Conservation (phyloP, 1,139 yeast genomes). For the Wickerhamomyces sp. region DNA sequence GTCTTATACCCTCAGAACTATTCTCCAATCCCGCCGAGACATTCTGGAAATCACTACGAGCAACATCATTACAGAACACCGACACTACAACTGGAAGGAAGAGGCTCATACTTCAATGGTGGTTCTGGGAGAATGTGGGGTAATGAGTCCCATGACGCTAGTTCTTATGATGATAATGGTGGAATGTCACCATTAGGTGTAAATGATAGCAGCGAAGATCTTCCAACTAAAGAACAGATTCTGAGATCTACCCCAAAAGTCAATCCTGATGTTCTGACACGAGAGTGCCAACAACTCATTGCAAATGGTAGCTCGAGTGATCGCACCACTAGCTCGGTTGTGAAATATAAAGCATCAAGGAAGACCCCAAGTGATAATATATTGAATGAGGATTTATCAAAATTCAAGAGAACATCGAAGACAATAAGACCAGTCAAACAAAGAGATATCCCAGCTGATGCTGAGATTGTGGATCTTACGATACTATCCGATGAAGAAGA, state of each 20-base stretch:
- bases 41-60: too few relatives aligned
- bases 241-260: not conserved
- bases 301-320: not conserved
- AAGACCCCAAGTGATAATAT: not conserved
- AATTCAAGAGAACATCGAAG: not conserved
- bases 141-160: not conserved
- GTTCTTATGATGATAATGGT: not conserved
- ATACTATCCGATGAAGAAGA: not conserved
- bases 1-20: too few relatives aligned
- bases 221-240: not conserved
- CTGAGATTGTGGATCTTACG: constrained; percentile 1
- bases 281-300: not conserved
- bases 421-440: not conserved
- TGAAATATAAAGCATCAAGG: too few relatives aligned
- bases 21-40: too few relatives aligned
- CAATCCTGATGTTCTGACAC: not conserved
- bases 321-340: too few relatives aligned
- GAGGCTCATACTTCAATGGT: too few relatives aligned
- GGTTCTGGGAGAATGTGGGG: not conserved
- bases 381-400: not conserved
- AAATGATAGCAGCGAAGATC: not conserved
- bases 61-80: too few relatives aligned
- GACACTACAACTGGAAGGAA: too few relatives aligned
- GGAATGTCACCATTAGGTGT: not conserved
- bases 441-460: not conserved